Evolutionary conservation across 352 stramenopile species (phyloP).

Genomic region (Peronospora farinosa): DNA sequence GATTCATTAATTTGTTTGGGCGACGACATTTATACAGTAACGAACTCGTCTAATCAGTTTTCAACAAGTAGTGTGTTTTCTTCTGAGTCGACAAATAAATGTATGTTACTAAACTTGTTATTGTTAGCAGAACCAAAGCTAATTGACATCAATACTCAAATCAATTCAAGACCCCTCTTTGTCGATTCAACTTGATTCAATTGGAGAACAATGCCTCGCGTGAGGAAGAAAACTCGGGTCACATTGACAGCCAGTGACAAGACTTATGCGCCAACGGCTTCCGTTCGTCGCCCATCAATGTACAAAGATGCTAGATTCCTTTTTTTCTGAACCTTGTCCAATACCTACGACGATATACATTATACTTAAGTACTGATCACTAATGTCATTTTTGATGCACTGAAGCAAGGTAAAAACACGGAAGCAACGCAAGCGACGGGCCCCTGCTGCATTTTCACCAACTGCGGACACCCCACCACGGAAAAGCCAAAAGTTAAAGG

Average conservation of each 20-base stretch:
- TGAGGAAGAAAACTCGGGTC: slow-evolving; percentile 25
- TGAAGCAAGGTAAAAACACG: slow-evolving; percentile 24
- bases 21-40: too few species aligned
- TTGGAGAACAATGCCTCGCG: slow-evolving; percentile 16
- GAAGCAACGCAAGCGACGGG: slow-evolving; percentile 26
- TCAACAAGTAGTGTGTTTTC: too few species aligned
- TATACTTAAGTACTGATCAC: too few species aligned
- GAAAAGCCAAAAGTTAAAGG: slow-evolving; percentile 28
- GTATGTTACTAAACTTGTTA: too few species aligned
- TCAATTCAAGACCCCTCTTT: too few species aligned
- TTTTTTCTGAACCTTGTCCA: neutral
- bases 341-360: neutral
- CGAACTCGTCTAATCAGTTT: too few species aligned
- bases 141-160: too few species aligned
- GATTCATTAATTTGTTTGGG: too few species aligned
- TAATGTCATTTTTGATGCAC: slow-evolving; percentile 21
- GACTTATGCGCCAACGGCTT: slow-evolving; percentile 21
- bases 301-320: slow-evolving; percentile 18
- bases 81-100: too few species aligned
- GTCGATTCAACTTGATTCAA: neutral
- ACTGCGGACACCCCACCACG: slow-evolving; percentile 9
- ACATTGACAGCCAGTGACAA: slow-evolving; percentile 20
- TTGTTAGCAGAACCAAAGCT: too few species aligned
- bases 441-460: slow-evolving; percentile 27
- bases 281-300: slow-evolving; percentile 27